phyloP scores from a whole-genome alignment of 306 rosid genomes.

The Acacia acuminata region DNA sequence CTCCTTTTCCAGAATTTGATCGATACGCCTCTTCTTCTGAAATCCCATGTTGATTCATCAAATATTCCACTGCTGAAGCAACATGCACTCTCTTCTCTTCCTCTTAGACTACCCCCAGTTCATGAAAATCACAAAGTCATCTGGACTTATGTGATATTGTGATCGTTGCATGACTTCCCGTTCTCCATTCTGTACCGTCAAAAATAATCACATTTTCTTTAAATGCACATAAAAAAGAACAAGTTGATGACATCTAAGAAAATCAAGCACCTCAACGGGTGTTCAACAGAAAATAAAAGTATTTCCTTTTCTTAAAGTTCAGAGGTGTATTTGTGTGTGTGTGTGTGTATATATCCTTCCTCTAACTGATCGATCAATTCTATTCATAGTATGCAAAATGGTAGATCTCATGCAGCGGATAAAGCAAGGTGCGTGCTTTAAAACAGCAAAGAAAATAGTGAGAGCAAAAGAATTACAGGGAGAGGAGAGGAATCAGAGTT shows the following conservation, averaged over 20 bases:
- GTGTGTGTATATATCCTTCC: neutral
- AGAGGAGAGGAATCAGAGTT: neutral
- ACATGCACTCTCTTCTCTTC: too few species aligned
- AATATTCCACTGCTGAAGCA: too few species aligned
- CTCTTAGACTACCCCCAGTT: neutral
- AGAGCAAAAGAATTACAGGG: neutral
- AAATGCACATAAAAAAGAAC: too few species aligned
- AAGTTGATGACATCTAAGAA: too few species aligned
- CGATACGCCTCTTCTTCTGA: neutral
- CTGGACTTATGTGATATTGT: neutral
- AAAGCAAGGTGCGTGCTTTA: neutral
- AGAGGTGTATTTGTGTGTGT: neutral
- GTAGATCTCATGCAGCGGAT: neutral
- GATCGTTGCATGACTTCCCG: neutral
- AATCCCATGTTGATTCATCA: neutral
- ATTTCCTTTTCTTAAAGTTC: too few species aligned
- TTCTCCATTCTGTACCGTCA: neutral
- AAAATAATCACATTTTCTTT: neutral
- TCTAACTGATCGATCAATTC: neutral
- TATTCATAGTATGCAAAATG: neutral
- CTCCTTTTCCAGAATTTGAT: neutral
- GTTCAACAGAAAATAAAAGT: too few species aligned
- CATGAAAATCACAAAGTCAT: neutral
- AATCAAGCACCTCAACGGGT: too few species aligned
- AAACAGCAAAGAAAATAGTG: neutral